Conservation (phyloP, 2,329 filamentous ascomycete species). For the Parastagonospora nodorum region DNA sequence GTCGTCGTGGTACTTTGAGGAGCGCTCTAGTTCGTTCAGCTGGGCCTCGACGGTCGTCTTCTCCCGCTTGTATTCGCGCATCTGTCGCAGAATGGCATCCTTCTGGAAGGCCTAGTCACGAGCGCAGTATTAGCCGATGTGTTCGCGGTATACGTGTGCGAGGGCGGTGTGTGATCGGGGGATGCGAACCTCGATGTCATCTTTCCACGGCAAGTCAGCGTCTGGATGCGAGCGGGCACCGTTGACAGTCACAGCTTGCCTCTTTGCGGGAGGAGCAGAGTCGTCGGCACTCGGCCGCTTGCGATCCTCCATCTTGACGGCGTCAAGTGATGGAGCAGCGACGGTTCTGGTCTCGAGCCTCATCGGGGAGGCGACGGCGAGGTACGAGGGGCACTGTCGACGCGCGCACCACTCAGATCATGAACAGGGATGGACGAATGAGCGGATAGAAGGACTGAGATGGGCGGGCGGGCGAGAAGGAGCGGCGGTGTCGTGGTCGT, state of each 20-base stretch:
- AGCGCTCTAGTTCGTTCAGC: slow-evolving; percentile 78
- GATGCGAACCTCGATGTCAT: slow-evolving; percentile 73
- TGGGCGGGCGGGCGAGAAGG: slow-evolving; percentile 16
- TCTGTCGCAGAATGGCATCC: slow-evolving; percentile 94
- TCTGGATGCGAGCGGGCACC: slow-evolving; percentile 70
- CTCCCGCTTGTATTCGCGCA: slow-evolving; percentile 97
- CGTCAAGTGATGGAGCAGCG: slow-evolving; percentile 76
- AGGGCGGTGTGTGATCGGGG: slow-evolving; percentile 32
- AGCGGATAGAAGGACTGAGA: slow-evolving; percentile 30
- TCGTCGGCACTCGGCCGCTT: slow-evolving; percentile 93
- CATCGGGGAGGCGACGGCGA: slow-evolving; percentile 69
- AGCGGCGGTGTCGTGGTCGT: slow-evolving; percentile 22
- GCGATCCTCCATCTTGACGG: slow-evolving; percentile 98
- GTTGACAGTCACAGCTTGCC: slow-evolving; percentile 77
- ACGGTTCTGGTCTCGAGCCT: slow-evolving; percentile 75
- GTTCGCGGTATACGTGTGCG: slow-evolving; percentile 26
- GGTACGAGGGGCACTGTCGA: slow-evolving; percentile 22
- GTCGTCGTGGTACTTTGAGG: slow-evolving; percentile 83
- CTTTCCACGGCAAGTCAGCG: slow-evolving; percentile 71
- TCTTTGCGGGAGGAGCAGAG: slow-evolving; percentile 85
- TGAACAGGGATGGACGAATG: slow-evolving; percentile 8
- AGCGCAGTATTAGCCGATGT: slow-evolving; percentile 36
- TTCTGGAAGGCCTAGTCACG: slow-evolving; percentile 79
- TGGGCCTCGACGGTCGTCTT: slow-evolving; percentile 80
- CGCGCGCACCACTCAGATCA: slow-evolving; percentile 27